A percentile compares a stretch with the other conserved stretches of the same genome.
Evolutionary conservation across 306 rosid species (phyloP).

Genomic region (Inga oerstediana): DNA sequence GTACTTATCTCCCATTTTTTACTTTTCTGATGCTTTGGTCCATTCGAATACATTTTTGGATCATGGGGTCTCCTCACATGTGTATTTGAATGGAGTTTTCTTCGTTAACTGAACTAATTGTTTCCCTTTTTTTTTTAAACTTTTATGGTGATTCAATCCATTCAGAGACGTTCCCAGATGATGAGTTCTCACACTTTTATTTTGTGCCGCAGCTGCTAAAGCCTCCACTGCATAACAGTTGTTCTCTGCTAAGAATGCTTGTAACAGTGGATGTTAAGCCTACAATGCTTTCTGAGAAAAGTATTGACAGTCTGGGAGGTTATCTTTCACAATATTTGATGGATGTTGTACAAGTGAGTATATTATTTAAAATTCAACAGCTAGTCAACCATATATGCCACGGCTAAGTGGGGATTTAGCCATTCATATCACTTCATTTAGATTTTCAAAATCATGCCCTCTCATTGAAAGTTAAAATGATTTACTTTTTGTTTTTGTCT

Average conservation of each 20-base stretch:
- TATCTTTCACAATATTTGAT: slow-evolving; percentile 62
- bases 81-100: background rate
- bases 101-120: background rate
- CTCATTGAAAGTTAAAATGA: slow-evolving; percentile 8
- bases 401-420: background rate
- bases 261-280: slow-evolving; percentile 59
- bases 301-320: slow-evolving; percentile 50
- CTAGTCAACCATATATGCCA: slow-evolving; percentile 3
- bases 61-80: background rate
- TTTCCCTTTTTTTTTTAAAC: background rate
- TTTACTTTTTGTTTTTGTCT: background rate
- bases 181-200: slow-evolving; percentile 28
- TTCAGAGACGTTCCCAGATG: background rate
- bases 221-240: slow-evolving; percentile 67
- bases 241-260: slow-evolving; percentile 72
- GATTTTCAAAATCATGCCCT: slow-evolving; percentile 6
- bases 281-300: slow-evolving; percentile 56
- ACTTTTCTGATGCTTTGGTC: background rate
- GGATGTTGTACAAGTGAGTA: slow-evolving; percentile 61
- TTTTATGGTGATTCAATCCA: slow-evolving; percentile 11
- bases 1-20: background rate
- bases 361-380: slow-evolving; percentile 17
- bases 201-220: slow-evolving; percentile 47
- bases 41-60: background rate
- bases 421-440: slow-evolving; percentile 1